These are phyloP conservation scores for Solanum hybrid DNA, from an alignment of 305 asterid species.

Conservation along the genomic window DNA sequence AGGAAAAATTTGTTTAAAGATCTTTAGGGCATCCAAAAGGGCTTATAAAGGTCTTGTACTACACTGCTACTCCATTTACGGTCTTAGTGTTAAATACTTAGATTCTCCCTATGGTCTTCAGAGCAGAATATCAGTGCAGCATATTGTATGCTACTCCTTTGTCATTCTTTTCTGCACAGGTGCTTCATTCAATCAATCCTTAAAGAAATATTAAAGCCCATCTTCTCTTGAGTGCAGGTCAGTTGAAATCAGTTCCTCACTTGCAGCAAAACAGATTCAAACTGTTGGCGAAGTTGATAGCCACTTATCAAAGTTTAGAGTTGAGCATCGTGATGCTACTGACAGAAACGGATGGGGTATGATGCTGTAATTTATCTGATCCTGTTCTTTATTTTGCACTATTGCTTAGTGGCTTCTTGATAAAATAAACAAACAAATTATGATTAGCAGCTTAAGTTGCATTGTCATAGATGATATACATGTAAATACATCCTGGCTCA, in stretches of 20 bases:
- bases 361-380: conserved; percentile 8
- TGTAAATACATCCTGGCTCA: neutral
- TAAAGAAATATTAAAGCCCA: neutral
- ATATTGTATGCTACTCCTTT: neutral
- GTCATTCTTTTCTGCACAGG: neutral
- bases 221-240: conserved; percentile 46
- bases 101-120: neutral
- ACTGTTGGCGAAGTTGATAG: conserved; percentile 77
- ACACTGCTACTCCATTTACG: neutral
- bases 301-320: conserved; percentile 64
- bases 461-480: neutral
- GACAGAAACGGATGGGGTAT: conserved; percentile 89
- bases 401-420: neutral
- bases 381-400: neutral
- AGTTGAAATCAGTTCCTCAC: conserved; percentile 91
- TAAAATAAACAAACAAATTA: neutral
- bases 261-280: conserved; percentile 80
- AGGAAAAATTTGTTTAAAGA: neutral
- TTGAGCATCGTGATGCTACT: conserved; percentile 95
- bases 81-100: neutral
- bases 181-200: neutral
- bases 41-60: neutral
- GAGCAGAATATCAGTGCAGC: neutral
- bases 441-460: neutral
- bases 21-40: neutral